Conservation (phyloP, 208 protist species). For the Perkinsela sp. region DNA sequence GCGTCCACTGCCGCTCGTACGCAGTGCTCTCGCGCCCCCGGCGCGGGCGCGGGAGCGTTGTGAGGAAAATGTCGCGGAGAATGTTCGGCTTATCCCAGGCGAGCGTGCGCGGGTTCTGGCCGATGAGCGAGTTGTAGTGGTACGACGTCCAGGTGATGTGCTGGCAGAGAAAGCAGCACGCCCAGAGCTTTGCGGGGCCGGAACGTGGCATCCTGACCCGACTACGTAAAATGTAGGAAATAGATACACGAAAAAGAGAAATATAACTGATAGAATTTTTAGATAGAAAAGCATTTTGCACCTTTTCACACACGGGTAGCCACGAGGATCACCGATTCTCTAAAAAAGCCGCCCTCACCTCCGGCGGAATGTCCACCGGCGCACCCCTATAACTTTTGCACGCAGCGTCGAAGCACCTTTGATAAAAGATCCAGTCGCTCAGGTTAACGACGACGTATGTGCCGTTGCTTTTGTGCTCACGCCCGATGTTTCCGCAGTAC, state of each 20-base stretch:
- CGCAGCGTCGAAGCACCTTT: slow-evolving; percentile 1
- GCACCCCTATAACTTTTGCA: slow-evolving; percentile 1
- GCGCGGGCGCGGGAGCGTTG: not conserved
- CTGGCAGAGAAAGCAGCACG: not conserved
- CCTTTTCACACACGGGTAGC: no score
- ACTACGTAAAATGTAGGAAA: no score
- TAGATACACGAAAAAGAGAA: no score
- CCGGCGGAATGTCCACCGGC: not conserved
- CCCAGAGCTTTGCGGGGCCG: not conserved
- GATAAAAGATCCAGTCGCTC: not conserved
- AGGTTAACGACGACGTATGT: not conserved
- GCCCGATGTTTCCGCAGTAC: slow-evolving; percentile 2
- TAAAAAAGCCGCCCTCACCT: no score
- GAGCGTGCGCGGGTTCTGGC: not conserved
- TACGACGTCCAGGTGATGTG: not conserved
- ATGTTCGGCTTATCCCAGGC: not conserved
- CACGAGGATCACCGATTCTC: no score
- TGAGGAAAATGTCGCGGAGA: not conserved
- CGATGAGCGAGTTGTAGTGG: not conserved
- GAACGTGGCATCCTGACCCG: not conserved
- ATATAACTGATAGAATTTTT: no score
- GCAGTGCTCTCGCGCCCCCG: not conserved
- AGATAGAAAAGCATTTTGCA: no score
- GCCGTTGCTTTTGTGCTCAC: slow-evolving; percentile 1
- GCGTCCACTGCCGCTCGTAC: not conserved